A percentile compares a stretch with the other conserved stretches of the same genome.
Conservation (phyloP, 2,329 filamentous ascomycete species). For the Paraconiothyrium brasiliense region DNA sequence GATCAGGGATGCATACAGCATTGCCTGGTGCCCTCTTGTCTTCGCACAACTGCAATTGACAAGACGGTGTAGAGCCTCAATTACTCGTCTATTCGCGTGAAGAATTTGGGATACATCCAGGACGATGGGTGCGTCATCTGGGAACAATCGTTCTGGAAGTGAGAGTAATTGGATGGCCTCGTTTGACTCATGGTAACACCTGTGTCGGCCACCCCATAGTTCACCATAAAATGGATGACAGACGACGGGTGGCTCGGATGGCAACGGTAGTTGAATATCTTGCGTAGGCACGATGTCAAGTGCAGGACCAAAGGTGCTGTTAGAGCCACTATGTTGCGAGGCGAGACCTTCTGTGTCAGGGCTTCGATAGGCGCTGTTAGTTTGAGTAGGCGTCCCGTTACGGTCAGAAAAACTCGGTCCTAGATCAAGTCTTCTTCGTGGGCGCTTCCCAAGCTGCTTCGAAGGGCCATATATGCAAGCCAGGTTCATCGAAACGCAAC, state of each 20-base stretch:
- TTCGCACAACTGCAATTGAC: conserved; percentile 12
- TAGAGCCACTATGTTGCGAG: neutral
- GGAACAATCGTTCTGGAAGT: conserved; percentile 7
- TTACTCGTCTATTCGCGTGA: conserved; percentile 7
- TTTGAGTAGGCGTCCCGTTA: neutral
- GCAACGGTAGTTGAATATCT: conserved; percentile 4
- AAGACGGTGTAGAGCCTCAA: conserved; percentile 9
- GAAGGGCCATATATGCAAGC: conserved; percentile 16
- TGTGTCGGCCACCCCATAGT: conserved; percentile 1
- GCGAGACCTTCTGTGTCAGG: conserved; percentile 1
- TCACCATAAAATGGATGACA: neutral
- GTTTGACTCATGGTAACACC: conserved; percentile 18
- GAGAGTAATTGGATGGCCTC: conserved; percentile 13
- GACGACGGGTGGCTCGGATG: neutral
- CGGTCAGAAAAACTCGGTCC: conserved; percentile 5
- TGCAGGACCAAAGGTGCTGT: neutral
- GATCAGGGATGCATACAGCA: conserved; percentile 14
- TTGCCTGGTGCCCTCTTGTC: conserved; percentile 1
- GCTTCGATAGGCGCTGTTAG: neutral
- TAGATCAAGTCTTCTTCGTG: conserved; percentile 14
- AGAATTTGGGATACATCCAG: conserved; percentile 15
- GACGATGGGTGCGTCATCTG: neutral
- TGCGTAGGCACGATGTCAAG: conserved; percentile 4
- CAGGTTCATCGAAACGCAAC: conserved; percentile 13
- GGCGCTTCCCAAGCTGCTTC: conserved; percentile 16